Evolutionary conservation across 176 grass and related monocot genomes (phyloP), one percentile per base, ranked within the genome.

Genomic region (Secale cereale): DNA sequence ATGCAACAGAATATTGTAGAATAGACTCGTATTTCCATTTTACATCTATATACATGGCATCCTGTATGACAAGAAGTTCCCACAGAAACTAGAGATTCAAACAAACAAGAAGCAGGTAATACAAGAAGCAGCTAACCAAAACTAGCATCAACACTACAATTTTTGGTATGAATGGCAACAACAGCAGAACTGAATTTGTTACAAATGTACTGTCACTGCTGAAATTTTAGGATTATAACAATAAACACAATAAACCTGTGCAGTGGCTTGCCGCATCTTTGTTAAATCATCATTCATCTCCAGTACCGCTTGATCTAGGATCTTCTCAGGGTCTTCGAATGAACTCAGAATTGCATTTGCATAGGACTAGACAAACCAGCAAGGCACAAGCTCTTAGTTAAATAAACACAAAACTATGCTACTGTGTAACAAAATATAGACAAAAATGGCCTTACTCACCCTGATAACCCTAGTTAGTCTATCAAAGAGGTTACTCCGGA

Each of bases 261-360:
- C 97, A 73, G 97, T 99, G 59, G 97, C 97, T 85, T 99, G 97
- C 30, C 97, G 92, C 97, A 99, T 96, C 85, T 99, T 99, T 61
- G 87, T 96, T 60, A 99, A 94, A 77, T 99, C 97, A 52, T 99
- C 97, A 70, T 92, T 99, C 97, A 99, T 99, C 77, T 99, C 97
- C 45, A 99, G 56, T 67, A 99, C 97, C 3, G 97, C 97, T 81
- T 99, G 97, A 35, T 99, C 97, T 72, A 99, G 91, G 52, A 99
- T 99, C 90, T 99, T 99, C 79, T 99, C 97, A 33, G 97, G 97
- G 83, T 99, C 97, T 77, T 99, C 97, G 86, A 99, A 94, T 33
- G 97, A 62, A 85, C 85, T 97, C 78, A 99, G 29, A 67, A 99
- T 72, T 30, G 94, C 86, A 92, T 97, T 99, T 77, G 97, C 90